These are phyloP conservation scores for Neonectria punicea DNA, from an alignment of 2,329 filamentous ascomycete genomes.

Conservation along the genomic window DNA sequence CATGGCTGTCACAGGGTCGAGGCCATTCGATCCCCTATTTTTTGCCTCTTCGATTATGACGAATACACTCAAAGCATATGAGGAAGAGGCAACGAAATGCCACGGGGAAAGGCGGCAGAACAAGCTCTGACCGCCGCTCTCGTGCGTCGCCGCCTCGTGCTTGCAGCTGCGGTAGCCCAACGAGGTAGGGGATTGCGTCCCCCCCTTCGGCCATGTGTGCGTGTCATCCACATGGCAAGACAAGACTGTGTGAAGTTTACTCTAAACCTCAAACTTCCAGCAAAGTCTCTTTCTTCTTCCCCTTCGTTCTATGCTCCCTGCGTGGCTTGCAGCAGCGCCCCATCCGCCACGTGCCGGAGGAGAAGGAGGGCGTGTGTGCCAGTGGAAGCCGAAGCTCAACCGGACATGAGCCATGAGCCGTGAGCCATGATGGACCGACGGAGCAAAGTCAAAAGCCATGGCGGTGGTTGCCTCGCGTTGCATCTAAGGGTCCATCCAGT, in stretches of 20 bases:
- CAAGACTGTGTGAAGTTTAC: not conserved
- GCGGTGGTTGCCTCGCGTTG: not conserved
- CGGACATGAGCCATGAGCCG: too few relatives aligned
- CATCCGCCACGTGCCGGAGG: constrained; percentile 38
- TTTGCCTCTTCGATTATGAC: not conserved
- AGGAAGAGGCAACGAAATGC: not conserved
- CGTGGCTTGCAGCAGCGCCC: constrained; percentile 34
- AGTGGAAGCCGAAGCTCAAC: not conserved
- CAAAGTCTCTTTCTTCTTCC: constrained; percentile 5
- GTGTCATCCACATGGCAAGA: constrained; percentile 24
- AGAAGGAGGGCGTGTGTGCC: constrained; percentile 10
- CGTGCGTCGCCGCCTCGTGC: not conserved
- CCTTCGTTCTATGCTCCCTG: not conserved
- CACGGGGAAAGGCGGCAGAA: not conserved
- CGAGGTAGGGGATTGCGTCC: too few relatives aligned
- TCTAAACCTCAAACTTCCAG: not conserved
- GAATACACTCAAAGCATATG: not conserved
- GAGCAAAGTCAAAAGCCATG: constrained; percentile 9
- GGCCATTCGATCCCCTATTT: not conserved
- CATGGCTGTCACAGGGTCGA: not conserved
- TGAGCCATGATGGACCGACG: not conserved
- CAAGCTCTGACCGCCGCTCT: constrained; percentile 1
- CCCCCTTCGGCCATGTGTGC: not conserved
- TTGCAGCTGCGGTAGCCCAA: not conserved
- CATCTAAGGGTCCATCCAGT: not conserved